Conservation (phyloP, 2,329 filamentous ascomycete species). For the Pyrenophora teres region DNA sequence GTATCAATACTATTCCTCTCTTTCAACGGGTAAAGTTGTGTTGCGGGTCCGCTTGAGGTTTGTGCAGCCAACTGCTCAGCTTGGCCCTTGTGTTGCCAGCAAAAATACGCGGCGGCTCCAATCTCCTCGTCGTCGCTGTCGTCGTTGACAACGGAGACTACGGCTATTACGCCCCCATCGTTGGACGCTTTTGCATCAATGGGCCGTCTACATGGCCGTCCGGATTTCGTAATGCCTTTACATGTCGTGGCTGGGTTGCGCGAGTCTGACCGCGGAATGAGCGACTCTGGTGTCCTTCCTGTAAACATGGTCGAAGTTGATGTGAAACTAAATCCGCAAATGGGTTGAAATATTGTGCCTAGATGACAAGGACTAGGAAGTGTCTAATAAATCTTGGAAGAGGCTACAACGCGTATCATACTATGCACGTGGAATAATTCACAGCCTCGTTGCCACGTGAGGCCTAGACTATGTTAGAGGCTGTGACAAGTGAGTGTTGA, state of each 20-base stretch:
- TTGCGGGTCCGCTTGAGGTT: slow-evolving; percentile 33
- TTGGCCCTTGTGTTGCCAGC: slow-evolving; percentile 95
- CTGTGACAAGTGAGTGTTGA: not conserved
- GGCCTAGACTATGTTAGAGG: not conserved
- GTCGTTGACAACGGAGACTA: slow-evolving; percentile 45
- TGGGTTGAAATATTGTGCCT: not conserved
- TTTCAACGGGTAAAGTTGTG: slow-evolving; percentile 61
- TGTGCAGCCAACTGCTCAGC: slow-evolving; percentile 54
- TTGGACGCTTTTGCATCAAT: slow-evolving; percentile 57
- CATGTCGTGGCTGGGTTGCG: slow-evolving; percentile 84
- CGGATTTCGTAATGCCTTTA: slow-evolving; percentile 80
- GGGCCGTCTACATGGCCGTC: slow-evolving; percentile 80
- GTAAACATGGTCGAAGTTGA: slow-evolving; percentile 34
- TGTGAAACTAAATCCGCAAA: not conserved
- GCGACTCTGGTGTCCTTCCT: slow-evolving; percentile 73
- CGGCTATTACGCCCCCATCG: slow-evolving; percentile 47
- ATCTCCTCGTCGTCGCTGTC: slow-evolving; percentile 59
- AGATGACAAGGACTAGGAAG: not conserved
- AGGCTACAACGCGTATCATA: not conserved
- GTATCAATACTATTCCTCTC: slow-evolving; percentile 83
- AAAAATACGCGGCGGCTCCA: slow-evolving; percentile 70
- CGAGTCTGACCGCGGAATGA: slow-evolving; percentile 79
- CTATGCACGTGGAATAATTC: not conserved
- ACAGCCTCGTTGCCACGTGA: slow-evolving; percentile 9
- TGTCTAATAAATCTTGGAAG: not conserved